phyloP scores from a whole-genome alignment of 352 stramenopile species.

The Achlya hypogyna region DNA sequence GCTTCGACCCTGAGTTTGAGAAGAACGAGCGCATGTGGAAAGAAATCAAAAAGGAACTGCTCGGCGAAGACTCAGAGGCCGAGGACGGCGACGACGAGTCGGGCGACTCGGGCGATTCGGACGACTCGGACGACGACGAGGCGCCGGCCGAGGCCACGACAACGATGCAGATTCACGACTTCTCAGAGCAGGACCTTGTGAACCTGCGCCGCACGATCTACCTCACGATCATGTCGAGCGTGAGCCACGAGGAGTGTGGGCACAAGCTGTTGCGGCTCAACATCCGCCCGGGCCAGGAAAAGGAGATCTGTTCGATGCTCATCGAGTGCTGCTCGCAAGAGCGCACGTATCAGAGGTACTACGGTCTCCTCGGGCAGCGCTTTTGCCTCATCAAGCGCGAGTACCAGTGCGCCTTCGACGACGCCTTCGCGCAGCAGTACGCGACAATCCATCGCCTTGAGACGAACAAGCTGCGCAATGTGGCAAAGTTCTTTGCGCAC shows the following conservation, averaged over 20 bases:
- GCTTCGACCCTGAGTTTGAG: conserved; percentile 90
- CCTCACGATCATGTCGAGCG: conserved; percentile 99
- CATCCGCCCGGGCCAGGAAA: conserved; percentile 93
- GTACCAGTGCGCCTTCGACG: conserved; percentile 94
- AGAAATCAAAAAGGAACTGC: conserved; percentile 94
- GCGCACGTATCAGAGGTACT: conserved; percentile 95
- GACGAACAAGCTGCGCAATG: conserved; percentile 98
- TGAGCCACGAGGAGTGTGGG: conserved; percentile 97
- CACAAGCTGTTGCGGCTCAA: conserved; percentile 99
- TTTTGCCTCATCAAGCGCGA: conserved; percentile 95
- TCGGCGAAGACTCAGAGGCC: conserved; percentile 87
- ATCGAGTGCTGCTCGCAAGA: conserved; percentile 99
- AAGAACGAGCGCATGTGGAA: conserved; percentile 96
- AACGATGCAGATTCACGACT: conserved; percentile 85
- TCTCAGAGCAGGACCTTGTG: conserved; percentile 96
- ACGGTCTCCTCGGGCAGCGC: conserved; percentile 92
- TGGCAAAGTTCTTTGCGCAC: conserved; percentile 98
- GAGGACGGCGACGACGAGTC: conserved; percentile 41
- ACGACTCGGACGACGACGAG: conserved; percentile 36
- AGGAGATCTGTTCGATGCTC: conserved; percentile 98
- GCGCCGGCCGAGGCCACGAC: conserved; percentile 12
- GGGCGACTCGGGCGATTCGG: conserved; percentile 42
- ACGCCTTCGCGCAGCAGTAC: conserved; percentile 92
- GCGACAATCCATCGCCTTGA: conserved; percentile 95
- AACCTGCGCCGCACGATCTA: conserved; percentile 98